phyloP scores from a whole-genome alignment of 257 asterid genomes.

The Anisodus tanguticus region DNA sequence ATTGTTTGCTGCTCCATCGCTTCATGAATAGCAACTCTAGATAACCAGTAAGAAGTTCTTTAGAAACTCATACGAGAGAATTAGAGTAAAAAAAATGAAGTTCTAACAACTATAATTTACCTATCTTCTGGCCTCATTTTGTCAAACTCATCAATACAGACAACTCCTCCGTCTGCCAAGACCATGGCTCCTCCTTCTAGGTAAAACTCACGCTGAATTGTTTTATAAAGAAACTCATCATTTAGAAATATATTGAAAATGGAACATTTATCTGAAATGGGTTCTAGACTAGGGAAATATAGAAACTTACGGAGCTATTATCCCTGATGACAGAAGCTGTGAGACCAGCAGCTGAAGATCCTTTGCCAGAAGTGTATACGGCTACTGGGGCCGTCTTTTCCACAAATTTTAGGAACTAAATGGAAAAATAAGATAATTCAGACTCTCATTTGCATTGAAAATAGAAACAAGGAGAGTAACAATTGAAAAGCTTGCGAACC shows the following conservation, averaged over 20 bases:
- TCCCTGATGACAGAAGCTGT: conserved; percentile 98
- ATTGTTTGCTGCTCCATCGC: conserved; percentile 99
- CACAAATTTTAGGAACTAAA: conserved; percentile 96
- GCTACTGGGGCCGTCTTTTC: conserved; percentile 99
- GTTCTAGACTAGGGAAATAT: conserved; percentile 26
- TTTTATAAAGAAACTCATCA: conserved; percentile 32
- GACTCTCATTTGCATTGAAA: conserved; percentile 22
- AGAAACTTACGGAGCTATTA: conserved; percentile 82
- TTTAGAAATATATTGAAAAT: not conserved
- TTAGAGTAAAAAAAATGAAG: conserved; percentile 21
- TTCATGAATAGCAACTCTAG: conserved; percentile 98
- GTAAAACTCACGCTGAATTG: conserved; percentile 88
- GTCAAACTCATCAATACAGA: conserved; percentile 98
- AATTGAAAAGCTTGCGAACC: not conserved
- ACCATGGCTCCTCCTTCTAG: conserved; percentile 99
- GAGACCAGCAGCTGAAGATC: conserved; percentile 99
- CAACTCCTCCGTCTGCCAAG: conserved; percentile 99
- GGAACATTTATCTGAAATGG: conserved; percentile 11
- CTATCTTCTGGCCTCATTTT: conserved; percentile 99
- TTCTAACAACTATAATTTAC: conserved; percentile 39
- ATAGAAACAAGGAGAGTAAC: not conserved
- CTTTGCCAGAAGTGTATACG: conserved; percentile 97
- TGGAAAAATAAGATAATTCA: conserved; percentile 25
- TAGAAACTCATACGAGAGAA: conserved; percentile 32
- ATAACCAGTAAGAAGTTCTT: conserved; percentile 35